Base-by-base conservation (phyloP, 495 filamentous ascomycete species). In the Aspergillus ostianus region DNA sequence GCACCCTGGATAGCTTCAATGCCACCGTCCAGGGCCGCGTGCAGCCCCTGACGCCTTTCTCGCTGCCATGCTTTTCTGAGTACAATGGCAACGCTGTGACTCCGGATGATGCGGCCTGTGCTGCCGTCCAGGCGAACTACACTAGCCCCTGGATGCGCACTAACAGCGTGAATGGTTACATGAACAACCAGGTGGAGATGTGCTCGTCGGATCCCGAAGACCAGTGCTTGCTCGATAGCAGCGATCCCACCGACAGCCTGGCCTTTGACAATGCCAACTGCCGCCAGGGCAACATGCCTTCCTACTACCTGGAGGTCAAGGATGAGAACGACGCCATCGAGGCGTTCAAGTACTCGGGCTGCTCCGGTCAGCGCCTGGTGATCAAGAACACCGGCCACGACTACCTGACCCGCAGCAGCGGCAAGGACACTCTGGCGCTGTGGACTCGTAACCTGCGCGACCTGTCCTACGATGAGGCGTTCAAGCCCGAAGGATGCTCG, bases 301-400 rank as follows among this genome's bases (percentile, higher is more conserved):
- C 56, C 0, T 60, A 61, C 53, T 68, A 61, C 27, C 51, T 68
- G 17, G 57, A 65, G 36, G 61, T 63, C 1, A 55, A 57, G 6
- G 29, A 46, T 12, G 60, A 57, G 1, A 56, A 47, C 17, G 66
- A 68, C 55, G 55, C 64, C 15, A 54, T 61, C 15, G 48, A 52
- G 47, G 62, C 66, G 10, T 47, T 68, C 45, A 27, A 51, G n/a
- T 65, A 47, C 56, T 61, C 63, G 13, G 20, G 55, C 65, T 57
- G 67, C 59, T 48, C 47, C 4, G 64, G 59, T 23, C 51, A 56
- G 13, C 49, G 36, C 8, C 46, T 72, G 19, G 60, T 62, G 7
- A 76, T 88, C 55, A 86, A 84, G 32, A 87, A 86, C 65, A 87
- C 82, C 1, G 85, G 85, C 7, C 68, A 74, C 67, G 72, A 80